Conservation (phyloP, 345 rosid genomes). For the Citrus australasica region DNA sequence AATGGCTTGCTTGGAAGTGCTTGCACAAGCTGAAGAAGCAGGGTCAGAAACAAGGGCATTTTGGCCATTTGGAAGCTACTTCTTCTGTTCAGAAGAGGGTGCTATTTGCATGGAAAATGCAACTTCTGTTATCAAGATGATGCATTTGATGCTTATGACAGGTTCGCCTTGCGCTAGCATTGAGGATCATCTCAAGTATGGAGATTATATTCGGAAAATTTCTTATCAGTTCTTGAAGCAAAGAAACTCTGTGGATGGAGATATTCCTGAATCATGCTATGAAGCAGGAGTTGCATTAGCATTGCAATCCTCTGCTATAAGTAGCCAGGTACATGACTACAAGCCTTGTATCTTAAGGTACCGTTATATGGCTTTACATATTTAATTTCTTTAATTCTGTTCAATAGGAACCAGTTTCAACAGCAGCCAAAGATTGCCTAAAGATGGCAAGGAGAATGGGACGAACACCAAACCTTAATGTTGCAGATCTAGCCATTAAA, state of each 20-base stretch:
- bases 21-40: constrained; percentile 1
- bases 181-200: constrained; percentile 64
- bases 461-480: constrained; percentile 47
- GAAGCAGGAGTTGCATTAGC: constrained; percentile 63
- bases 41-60: constrained; percentile 18
- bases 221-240: constrained; percentile 38
- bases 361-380: neutral
- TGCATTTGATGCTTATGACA: constrained; percentile 41
- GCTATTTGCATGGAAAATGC: constrained; percentile 74
- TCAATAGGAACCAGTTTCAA: constrained; percentile 30
- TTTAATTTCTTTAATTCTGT: neutral
- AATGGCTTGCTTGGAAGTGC: constrained; percentile 4
- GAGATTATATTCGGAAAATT: constrained; percentile 36
- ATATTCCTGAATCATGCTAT: constrained; percentile 50
- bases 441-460: constrained; percentile 38
- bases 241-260: constrained; percentile 31
- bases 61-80: constrained; percentile 72
- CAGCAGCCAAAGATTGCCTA: constrained; percentile 36
- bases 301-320: constrained; percentile 57
- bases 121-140: constrained; percentile 42
- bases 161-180: constrained; percentile 29
- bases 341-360: neutral
- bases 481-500: constrained; percentile 46
- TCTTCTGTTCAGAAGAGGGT: constrained; percentile 68
- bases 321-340: constrained; percentile 34